These are phyloP conservation scores for Testicularia cyperi DNA, from an alignment of 1,284 basidiomycete species.

Conservation along the genomic window DNA sequence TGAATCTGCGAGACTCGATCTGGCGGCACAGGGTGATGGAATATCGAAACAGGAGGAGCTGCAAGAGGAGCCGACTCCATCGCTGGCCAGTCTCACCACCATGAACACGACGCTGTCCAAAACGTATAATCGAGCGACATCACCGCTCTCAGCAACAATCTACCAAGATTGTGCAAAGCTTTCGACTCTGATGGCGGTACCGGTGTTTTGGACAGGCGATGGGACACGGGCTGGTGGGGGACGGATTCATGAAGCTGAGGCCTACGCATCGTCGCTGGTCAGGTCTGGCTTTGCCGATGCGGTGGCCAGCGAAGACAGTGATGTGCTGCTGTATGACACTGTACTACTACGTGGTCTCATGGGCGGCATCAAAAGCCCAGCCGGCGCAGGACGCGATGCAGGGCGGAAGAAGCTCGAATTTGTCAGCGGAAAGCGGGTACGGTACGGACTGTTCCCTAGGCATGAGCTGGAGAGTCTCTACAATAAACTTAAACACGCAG, in stretches of 20 bases:
- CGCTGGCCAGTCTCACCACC: slow-evolving; percentile 2
- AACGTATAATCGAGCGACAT: slow-evolving; percentile 41
- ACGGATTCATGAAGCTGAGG: slow-evolving; percentile 58
- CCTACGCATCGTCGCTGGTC: slow-evolving; percentile 55
- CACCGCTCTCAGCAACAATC: slow-evolving; percentile 30
- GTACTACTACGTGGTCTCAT: slow-evolving; percentile 53
- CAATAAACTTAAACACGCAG: background rate
- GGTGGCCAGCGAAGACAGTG: slow-evolving; percentile 60
- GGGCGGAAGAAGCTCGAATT: slow-evolving; percentile 37
- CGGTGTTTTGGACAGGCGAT: slow-evolving; percentile 54
- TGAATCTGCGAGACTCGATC: too few species aligned
- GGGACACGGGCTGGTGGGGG: slow-evolving; percentile 42
- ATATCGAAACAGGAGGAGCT: too few species aligned
- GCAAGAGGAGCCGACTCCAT: slow-evolving; percentile 4
- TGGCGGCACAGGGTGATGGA: too few species aligned
- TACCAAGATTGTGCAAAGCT: slow-evolving; percentile 47
- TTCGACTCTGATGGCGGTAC: slow-evolving; percentile 42
- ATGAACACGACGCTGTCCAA: slow-evolving; percentile 31
- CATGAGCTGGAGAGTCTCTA: slow-evolving; percentile 10
- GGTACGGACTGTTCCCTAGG: slow-evolving; percentile 32
- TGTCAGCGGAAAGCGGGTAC: slow-evolving; percentile 36
- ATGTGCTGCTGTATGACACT: slow-evolving; percentile 58
- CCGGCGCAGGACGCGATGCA: slow-evolving; percentile 5
- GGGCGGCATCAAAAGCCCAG: slow-evolving; percentile 18
- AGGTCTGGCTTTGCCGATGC: slow-evolving; percentile 50